Base-by-base conservation (phyloP, 2,329 filamentous ascomycete species). In the Fusarium udum region DNA sequence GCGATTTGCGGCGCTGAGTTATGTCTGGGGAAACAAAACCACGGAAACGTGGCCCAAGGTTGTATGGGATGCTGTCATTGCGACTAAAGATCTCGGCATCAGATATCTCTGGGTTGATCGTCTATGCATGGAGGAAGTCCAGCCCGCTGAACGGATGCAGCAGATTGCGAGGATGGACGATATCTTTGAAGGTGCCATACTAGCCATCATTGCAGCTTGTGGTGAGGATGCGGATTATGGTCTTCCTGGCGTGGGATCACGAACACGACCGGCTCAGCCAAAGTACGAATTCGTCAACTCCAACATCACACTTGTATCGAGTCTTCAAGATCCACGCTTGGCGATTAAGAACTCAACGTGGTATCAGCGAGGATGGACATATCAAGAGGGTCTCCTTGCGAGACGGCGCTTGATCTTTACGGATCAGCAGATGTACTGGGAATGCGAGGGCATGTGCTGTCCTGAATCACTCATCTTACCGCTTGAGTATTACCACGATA, bases 181-280 rank as follows among this genome's bases (percentile, higher is more conserved):
- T 6, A 81, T 84, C 10, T 84, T 82, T 31, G 77, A 79, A 22
- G 76, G 78, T 0, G 79, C 83, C 2, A 76, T 72, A 5, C 24
- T 84, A 15, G 82, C 83, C 1, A 83, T 84, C n/a, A 78, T 84
- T 43, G 82, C 82, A 0, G 82, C 82, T 2, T 80, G 80, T 11
- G 82, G 82, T 2, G 66, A 79, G 6, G 78, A 79, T 45, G 78
- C 81, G 0, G 78, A 68, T 13, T 75, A 81, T 14, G 82, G 83
- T 2, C 76, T 84, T 2, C 80, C 81, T 0, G 83, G 83, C 0
- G 73, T 83, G 1, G 78, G 78, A 14, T 74, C 76, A 10, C 79
- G 76, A n/a, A 64, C 73, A 7, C 72, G 79, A 26, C 66, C 71
- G 6, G 57, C 67, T 14, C 78, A 82, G 53, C 80, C 80, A 18